Conservation (phyloP, 2,329 filamentous ascomycete species). For the Xylariaceae sp. region DNA sequence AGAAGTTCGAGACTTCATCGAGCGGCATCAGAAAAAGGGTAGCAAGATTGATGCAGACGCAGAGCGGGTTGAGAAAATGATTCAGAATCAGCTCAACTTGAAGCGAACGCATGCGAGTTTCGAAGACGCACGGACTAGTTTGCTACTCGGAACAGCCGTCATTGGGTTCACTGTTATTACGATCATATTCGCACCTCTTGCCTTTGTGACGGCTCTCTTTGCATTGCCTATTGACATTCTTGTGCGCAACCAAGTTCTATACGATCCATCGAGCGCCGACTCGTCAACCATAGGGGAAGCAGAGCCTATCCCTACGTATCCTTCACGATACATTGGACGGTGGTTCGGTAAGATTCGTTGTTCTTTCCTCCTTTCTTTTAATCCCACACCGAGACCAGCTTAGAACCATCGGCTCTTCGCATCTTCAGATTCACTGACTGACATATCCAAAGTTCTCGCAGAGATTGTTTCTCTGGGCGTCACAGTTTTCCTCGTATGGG, state of each 20-base stretch:
- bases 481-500: too few relatives aligned
- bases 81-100: conserved; percentile 11
- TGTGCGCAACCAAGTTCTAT: conserved; percentile 1
- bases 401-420: too few relatives aligned
- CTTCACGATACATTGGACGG: conserved; percentile 1
- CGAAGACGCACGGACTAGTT: conserved; percentile 3
- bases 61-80: conserved; percentile 9
- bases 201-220: conserved; percentile 10
- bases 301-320: not conserved
- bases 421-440: too few relatives aligned
- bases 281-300: not conserved
- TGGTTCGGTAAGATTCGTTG: conserved; percentile 3
- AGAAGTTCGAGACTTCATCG: not conserved
- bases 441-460: too few relatives aligned
- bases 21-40: not conserved
- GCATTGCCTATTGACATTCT: conserved; percentile 10
- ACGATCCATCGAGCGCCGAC: not conserved
- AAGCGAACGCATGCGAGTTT: conserved; percentile 8
- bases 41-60: conserved; percentile 10
- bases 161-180: conserved; percentile 15
- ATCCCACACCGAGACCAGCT: not conserved
- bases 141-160: conserved; percentile 3
- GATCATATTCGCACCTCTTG: conserved; percentile 11
- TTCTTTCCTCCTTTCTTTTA: not conserved
- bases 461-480: too few relatives aligned